phyloP scores from a whole-genome alignment of 2,329 filamentous ascomycete genomes.

The Ustilaginoidea virens region DNA sequence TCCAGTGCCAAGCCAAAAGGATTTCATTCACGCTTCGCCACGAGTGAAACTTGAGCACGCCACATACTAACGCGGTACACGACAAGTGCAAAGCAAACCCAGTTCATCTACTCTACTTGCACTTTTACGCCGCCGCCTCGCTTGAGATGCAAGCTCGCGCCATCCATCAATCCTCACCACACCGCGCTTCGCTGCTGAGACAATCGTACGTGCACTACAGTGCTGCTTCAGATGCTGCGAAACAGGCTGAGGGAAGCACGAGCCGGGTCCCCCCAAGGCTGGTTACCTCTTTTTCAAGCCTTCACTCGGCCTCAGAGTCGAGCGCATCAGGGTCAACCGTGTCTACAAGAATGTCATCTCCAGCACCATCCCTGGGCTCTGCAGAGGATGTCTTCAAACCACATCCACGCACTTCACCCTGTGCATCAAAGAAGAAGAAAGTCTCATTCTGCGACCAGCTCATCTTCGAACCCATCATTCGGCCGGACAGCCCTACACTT shows the following conservation, averaged over 20 bases:
- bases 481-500: slow-evolving; percentile 45
- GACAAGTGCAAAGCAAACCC: slow-evolving; percentile 27
- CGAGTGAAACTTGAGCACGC: not conserved
- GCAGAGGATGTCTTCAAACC: no score
- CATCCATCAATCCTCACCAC: slow-evolving; percentile 27
- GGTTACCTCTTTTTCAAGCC: slow-evolving; percentile 22
- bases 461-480: slow-evolving; percentile 29
- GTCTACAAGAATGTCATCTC: slow-evolving; percentile 30
- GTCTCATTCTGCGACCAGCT: slow-evolving; percentile 21
- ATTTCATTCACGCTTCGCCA: not conserved
- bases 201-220: slow-evolving; percentile 38
- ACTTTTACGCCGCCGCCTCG: slow-evolving; percentile 47
- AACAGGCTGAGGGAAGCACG: slow-evolving; percentile 26
- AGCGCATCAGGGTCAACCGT: slow-evolving; percentile 27
- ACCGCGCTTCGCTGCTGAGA: slow-evolving; percentile 31
- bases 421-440: slow-evolving; percentile 22
- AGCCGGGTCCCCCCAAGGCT: slow-evolving; percentile 23
- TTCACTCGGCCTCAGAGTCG: slow-evolving; percentile 31
- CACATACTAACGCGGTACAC: not conserved
- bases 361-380: slow-evolving; percentile 23
- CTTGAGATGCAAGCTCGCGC: slow-evolving; percentile 39
- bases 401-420: no score
- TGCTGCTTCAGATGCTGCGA: slow-evolving; percentile 30
- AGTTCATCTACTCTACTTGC: slow-evolving; percentile 40
- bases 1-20: no score